Evolutionary conservation across 306 rosid genomes (phyloP), one percentile per base, ranked within the genome.

Genomic region (Ammopiptanthus mongolicus): DNA sequence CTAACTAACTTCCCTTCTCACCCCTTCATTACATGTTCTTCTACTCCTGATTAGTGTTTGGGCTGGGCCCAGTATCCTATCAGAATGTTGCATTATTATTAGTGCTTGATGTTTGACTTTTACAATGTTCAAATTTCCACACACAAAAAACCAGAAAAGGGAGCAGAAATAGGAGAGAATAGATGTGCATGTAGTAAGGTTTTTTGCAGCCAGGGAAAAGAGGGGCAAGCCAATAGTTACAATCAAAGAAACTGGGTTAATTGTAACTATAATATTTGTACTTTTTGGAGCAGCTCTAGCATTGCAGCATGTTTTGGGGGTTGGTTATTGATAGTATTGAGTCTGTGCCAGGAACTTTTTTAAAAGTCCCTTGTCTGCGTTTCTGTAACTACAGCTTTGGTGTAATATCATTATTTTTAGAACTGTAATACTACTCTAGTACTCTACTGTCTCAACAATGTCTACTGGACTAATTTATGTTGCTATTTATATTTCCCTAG

Each of bases 391-490:
- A 47, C 74, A 55, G 47, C 33, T 78, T 73, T 68, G 46, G 21
- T 41, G 60, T 62, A 69, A 52, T 65, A 53, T 42, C 62, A 33
- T 67, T 69, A 69, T 21, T 42, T 68, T 57, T 21, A 69, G 58
- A 39, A 64, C 37, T 46, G 51, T 48, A 58, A 47, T 50, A 14
- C 23, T 52, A 82, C 46, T 39, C 57, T 50, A 14, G 18, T 52
- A 82, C 46, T 39, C 57, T 46, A 42, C 63, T 59, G 6, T 34
- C 67, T 21, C 2, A 22, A 77, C 68, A 56, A 48, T 14, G 48
- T 58, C 36, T 56, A 48, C 19, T 22, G 78, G 46, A 63, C 42
- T 41, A 69, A 51, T 59, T 42, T 76, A 66, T 80, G 67, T 67
- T 59, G 18, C 61, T 41, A 36, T 77, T 63, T 71, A 18, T 46